phyloP scores from a whole-genome alignment of 2,329 filamentous ascomycete genomes.

The Chaetomiaceae sp. region DNA sequence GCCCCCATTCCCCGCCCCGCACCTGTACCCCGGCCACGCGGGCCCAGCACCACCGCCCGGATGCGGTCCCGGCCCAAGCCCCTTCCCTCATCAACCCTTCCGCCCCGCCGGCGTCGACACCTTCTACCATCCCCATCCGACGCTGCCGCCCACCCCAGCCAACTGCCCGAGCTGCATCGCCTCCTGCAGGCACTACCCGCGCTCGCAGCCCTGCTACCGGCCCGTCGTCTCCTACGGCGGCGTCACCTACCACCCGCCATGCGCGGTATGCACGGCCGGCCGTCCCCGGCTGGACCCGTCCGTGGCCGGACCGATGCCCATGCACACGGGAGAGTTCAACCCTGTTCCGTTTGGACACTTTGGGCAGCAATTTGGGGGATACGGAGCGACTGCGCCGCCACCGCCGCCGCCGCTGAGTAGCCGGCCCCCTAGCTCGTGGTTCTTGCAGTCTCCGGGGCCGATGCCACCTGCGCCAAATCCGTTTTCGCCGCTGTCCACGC shows the following conservation, averaged over 20 bases:
- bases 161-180: slow-evolving; percentile 3
- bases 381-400: too few species aligned
- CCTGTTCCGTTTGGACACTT: too few species aligned
- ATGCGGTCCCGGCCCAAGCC: too few species aligned
- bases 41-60: background rate
- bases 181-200: slow-evolving; percentile 1
- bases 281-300: too few species aligned
- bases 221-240: background rate
- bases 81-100: too few species aligned
- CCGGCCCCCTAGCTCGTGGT: too few species aligned
- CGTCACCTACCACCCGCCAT: background rate
- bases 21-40: too few species aligned
- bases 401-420: background rate
- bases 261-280: background rate
- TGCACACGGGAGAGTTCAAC: too few species aligned
- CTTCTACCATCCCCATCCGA: too few species aligned
- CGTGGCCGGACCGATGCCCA: too few species aligned
- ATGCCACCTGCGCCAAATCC: slow-evolving; percentile 12
- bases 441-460: background rate
- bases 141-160: background rate
- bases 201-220: background rate
- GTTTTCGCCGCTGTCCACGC: slow-evolving; percentile 9
- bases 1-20: background rate
- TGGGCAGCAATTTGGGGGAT: too few species aligned
- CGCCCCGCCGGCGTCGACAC: too few species aligned